Percentiles rank a stretch among this genome's conserved stretches.
Conservation (phyloP, 768 basidiomycete species). For the Cystofilobasidium ferigula region DNA sequence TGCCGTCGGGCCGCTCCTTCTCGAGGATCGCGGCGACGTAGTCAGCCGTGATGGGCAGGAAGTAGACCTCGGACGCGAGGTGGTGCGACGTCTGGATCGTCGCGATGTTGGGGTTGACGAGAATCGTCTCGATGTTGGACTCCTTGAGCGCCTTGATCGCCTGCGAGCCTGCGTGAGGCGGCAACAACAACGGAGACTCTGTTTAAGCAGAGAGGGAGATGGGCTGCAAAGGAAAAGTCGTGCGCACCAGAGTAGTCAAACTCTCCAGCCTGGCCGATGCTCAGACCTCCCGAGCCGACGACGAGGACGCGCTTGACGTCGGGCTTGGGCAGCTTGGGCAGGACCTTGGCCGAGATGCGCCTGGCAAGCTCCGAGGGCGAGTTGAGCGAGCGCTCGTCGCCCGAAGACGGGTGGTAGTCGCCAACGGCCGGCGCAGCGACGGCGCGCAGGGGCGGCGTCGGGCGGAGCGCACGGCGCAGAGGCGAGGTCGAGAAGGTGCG, state of each 20-base stretch:
- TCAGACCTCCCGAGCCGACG: constrained; percentile 89
- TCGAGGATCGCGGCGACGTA: constrained; percentile 98
- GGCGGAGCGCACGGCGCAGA: neutral
- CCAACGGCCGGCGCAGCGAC: constrained; percentile 41
- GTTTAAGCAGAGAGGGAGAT: neutral
- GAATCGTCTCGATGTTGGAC: constrained; percentile 82
- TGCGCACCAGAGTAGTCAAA: constrained; percentile 82
- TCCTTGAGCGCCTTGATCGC: constrained; percentile 95
- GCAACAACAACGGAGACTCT: neutral
- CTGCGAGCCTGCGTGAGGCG: constrained; percentile 55
- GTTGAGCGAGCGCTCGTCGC: constrained; percentile 47
- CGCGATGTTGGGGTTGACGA: constrained; percentile 98
- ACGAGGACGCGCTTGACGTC: constrained; percentile 91
- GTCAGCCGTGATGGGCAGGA: constrained; percentile 87
- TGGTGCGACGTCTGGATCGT: constrained; percentile 99
- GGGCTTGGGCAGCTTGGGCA: constrained; percentile 80
- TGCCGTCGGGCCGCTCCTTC: constrained; percentile 94
- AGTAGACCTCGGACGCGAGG: constrained; percentile 92
- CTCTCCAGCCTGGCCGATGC: constrained; percentile 97
- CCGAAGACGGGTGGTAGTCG: constrained; percentile 30
- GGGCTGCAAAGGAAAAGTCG: neutral
- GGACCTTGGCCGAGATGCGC: constrained; percentile 81
- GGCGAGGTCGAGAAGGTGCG: constrained; percentile 15
- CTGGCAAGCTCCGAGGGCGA: constrained; percentile 91
- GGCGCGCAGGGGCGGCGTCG: constrained; percentile 27